Evolutionary conservation across 1,284 basidiomycete genomes (phyloP).

Genomic region (Ceratobasidium sp.): DNA sequence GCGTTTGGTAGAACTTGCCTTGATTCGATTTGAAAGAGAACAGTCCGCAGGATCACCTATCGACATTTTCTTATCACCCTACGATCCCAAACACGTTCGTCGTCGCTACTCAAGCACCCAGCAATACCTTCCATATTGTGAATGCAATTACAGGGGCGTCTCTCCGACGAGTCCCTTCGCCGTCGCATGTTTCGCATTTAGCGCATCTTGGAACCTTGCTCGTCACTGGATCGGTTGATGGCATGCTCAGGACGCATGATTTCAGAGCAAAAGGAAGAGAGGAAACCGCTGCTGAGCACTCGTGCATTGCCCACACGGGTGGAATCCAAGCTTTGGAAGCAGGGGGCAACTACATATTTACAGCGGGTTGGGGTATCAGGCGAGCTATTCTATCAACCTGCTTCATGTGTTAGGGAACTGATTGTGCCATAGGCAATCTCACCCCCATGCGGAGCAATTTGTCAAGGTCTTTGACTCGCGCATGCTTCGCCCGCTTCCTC

Average conservation of each 20-base stretch:
- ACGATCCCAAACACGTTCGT: constrained; percentile 60
- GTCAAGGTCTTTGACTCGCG: constrained; percentile 94
- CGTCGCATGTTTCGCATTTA: constrained; percentile 68
- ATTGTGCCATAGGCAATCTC: constrained; percentile 70
- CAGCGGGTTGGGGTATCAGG: constrained; percentile 88
- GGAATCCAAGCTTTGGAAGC: constrained; percentile 85
- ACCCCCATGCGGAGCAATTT: constrained; percentile 87
- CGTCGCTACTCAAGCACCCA: constrained; percentile 59
- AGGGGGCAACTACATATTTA: constrained; percentile 78
- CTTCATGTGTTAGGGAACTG: neutral
- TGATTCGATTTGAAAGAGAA: constrained; percentile 31
- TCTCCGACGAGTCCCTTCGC: constrained; percentile 62
- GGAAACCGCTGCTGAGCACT: constrained; percentile 54
- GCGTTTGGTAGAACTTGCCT: neutral
- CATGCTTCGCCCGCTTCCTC: constrained; percentile 77
- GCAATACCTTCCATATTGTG: constrained; percentile 66
- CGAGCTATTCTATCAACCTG: constrained; percentile 46
- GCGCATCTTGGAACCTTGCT: constrained; percentile 69
- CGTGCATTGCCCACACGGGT: constrained; percentile 78
- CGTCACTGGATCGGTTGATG: constrained; percentile 82
- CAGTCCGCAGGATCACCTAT: constrained; percentile 48
- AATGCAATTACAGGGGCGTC: constrained; percentile 77
- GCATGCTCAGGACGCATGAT: constrained; percentile 84
- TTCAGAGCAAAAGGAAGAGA: constrained; percentile 67
- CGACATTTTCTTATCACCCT: constrained; percentile 52